A percentile compares a stretch with the other conserved stretches of the same genome.
phyloP scores from a whole-genome alignment of 129 eudicot species.

The Ambrosia artemisiifolia region DNA sequence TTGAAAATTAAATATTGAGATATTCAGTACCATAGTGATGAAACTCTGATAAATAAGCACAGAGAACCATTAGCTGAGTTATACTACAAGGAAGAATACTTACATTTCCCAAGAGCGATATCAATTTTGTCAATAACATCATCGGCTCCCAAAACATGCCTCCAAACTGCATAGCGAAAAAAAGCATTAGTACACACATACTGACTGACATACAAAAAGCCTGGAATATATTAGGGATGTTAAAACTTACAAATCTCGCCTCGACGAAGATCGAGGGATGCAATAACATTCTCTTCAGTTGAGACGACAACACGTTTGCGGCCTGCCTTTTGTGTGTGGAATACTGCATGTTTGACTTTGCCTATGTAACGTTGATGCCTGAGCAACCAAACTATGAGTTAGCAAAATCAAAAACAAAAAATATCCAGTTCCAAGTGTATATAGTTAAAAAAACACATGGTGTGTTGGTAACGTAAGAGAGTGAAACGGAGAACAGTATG shows the following conservation, averaged over 20 bases:
- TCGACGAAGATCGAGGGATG: slow-evolving; percentile 95
- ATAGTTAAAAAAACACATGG: background rate
- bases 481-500: slow-evolving; percentile 4
- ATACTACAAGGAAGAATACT: slow-evolving; percentile 11
- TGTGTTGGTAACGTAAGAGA: background rate
- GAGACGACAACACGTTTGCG: slow-evolving; percentile 90
- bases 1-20: background rate
- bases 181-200: slow-evolving; percentile 21
- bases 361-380: slow-evolving; percentile 96
- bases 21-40: slow-evolving; percentile 1
- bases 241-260: slow-evolving; percentile 80
- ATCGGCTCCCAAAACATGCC: slow-evolving; percentile 85
- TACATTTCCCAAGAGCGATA: slow-evolving; percentile 95
- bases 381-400: too few species aligned
- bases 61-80: slow-evolving; percentile 4
- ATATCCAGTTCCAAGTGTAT: too few species aligned
- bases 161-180: slow-evolving; percentile 80
- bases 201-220: background rate
- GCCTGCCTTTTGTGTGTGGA: slow-evolving; percentile 97
- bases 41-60: background rate
- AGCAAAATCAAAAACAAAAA: too few species aligned
- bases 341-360: slow-evolving; percentile 90
- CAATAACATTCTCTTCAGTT: slow-evolving; percentile 84
- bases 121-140: slow-evolving; percentile 73
- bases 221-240: background rate